Evolutionary conservation across 2,329 filamentous ascomycete species (phyloP).

Genomic region (Pyrenophora seminiperda): DNA sequence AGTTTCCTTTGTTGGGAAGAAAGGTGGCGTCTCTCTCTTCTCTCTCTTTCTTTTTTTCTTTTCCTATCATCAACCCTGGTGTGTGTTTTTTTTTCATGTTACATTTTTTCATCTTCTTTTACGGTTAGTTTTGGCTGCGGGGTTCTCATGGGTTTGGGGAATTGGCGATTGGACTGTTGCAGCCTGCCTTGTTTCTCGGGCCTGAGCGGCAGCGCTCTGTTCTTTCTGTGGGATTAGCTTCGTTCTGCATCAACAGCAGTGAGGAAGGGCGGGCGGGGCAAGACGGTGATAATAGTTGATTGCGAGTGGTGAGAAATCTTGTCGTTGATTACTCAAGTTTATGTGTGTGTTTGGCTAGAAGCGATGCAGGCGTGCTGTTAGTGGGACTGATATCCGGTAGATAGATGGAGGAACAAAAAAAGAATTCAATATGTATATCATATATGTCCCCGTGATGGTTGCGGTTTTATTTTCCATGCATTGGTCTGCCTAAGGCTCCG

Average conservation of each 20-base stretch:
- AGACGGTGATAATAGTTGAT: constrained; percentile 1
- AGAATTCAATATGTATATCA: constrained; percentile 9
- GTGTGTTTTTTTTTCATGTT: not conserved
- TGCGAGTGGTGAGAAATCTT: not conserved
- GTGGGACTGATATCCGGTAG: constrained; percentile 3
- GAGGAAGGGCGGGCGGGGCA: not conserved
- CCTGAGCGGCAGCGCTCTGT: no score
- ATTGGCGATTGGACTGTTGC: no score
- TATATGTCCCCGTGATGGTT: not conserved
- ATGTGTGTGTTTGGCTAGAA: not conserved
- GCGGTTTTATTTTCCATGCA: no score
- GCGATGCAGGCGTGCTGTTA: not conserved
- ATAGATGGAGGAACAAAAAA: constrained; percentile 11
- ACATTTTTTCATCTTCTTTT: not conserved
- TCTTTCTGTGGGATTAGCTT: not conserved
- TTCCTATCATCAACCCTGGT: not conserved
- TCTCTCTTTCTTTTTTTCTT: constrained; percentile 1
- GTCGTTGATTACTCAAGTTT: not conserved
- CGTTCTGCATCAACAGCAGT: no score
- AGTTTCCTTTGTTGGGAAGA: not conserved
- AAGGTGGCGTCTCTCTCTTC: constrained; percentile 1
- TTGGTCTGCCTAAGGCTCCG: no score
- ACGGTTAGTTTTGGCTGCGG: not conserved
- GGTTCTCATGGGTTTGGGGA: not conserved
- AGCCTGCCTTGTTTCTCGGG: no score